A percentile compares a stretch with the other conserved stretches of the same genome.
phyloP scores from a whole-genome alignment of 305 asterid genomes.

The Fraxinus nigra region DNA sequence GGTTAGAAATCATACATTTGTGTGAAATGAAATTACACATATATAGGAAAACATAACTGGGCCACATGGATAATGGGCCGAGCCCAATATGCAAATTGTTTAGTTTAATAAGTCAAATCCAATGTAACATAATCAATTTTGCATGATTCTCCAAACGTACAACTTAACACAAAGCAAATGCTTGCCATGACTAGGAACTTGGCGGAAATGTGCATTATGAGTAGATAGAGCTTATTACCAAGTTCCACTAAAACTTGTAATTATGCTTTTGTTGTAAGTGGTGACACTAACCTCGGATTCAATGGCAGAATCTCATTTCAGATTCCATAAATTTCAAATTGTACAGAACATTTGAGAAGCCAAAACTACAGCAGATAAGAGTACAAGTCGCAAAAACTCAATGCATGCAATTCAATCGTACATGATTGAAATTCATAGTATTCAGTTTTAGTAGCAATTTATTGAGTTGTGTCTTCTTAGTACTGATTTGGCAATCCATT shows the following conservation, averaged over 20 bases:
- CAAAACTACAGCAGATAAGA: neutral
- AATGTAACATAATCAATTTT: too few species aligned
- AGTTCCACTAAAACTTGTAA: neutral
- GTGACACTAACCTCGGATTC: neutral
- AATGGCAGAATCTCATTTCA: neutral
- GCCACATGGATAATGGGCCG: too few species aligned
- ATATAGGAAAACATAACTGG: too few species aligned
- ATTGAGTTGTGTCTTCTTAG: neutral
- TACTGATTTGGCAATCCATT: neutral
- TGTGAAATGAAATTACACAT: too few species aligned
- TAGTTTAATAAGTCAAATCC: too few species aligned
- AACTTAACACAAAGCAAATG: neutral
- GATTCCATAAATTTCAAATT: neutral
- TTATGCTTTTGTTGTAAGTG: neutral
- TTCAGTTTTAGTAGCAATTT: neutral
- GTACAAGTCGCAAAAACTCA: neutral
- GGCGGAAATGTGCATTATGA: neutral
- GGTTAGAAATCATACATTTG: too few species aligned
- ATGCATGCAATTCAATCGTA: neutral
- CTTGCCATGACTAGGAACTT: neutral
- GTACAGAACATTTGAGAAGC: neutral
- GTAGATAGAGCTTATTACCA: neutral
- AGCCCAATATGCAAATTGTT: too few species aligned
- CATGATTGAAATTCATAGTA: neutral
- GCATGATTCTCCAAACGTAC: neutral